Percentiles rank a stretch among this genome's conserved stretches.
These are phyloP conservation scores for Aspergillus sp. DNA, from an alignment of 2,329 filamentous ascomycete genomes.

Conservation along the genomic window DNA sequence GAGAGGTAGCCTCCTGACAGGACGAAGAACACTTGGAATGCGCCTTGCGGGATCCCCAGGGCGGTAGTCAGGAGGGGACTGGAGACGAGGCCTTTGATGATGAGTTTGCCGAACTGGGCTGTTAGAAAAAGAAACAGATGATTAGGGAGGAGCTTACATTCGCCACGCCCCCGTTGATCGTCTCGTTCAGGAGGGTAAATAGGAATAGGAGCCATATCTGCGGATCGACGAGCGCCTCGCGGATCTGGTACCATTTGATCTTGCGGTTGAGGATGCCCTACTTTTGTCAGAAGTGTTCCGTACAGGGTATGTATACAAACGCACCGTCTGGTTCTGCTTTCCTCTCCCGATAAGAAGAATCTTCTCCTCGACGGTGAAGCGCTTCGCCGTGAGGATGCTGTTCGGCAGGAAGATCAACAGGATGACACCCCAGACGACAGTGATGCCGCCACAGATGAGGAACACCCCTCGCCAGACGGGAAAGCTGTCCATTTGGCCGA, in stretches of 20 bases:
- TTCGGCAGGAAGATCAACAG: constrained; percentile 45
- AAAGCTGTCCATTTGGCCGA: constrained; percentile 43
- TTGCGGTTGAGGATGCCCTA: constrained; percentile 47
- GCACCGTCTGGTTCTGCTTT: constrained; percentile 12
- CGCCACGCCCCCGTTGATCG: constrained; percentile 52
- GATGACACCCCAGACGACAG: constrained; percentile 42
- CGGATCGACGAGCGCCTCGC: constrained; percentile 46
- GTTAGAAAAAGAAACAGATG: not conserved
- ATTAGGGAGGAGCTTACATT: constrained; percentile 28
- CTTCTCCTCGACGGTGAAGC: constrained; percentile 46
- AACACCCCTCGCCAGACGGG: constrained; percentile 48
- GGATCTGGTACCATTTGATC: constrained; percentile 50
- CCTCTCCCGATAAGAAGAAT: constrained; percentile 42
- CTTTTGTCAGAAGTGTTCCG: not conserved
- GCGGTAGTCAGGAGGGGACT: constrained; percentile 50
- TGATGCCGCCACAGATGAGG: constrained; percentile 46
- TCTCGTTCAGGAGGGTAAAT: constrained; percentile 53
- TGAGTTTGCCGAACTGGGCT: constrained; percentile 51
- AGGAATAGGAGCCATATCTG: constrained; percentile 48
- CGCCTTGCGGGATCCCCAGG: constrained; percentile 55
- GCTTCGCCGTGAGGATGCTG: constrained; percentile 42
- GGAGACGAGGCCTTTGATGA: constrained; percentile 49
- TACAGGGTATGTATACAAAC: not conserved
- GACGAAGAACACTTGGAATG: constrained; percentile 53
- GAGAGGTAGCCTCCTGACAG: constrained; percentile 54